These are phyloP conservation scores for Aethionema arabicum DNA, from an alignment of 345 rosid genomes.

Conservation along the genomic window DNA sequence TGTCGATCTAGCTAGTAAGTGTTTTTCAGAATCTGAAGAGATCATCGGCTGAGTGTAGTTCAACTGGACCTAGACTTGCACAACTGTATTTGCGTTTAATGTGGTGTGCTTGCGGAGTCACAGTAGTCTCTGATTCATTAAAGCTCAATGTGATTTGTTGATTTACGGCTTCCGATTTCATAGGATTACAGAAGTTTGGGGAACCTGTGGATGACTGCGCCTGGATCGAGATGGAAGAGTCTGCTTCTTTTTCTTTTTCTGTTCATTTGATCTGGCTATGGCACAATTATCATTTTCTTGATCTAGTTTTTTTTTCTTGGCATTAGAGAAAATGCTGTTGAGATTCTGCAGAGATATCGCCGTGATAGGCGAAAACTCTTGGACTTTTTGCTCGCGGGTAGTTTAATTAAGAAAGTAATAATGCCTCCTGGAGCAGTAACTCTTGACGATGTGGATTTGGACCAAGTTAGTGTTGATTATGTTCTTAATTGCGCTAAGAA, in stretches of 20 bases:
- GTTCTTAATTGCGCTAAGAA: constrained; percentile 84
- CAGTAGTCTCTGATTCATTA: constrained; percentile 15
- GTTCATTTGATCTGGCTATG: not conserved
- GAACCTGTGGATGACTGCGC: constrained; percentile 6
- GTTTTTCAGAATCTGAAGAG: constrained; percentile 4
- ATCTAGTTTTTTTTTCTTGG: not conserved
- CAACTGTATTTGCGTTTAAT: constrained; percentile 11
- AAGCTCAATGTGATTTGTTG: constrained; percentile 3
- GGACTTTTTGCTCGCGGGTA: constrained; percentile 81
- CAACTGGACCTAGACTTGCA: not conserved
- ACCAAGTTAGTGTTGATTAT: constrained; percentile 96
- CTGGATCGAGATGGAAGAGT: constrained; percentile 42
- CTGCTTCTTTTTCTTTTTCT: not conserved
- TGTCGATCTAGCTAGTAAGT: constrained; percentile 30
- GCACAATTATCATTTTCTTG: constrained; percentile 8
- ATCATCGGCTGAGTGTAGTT: constrained; percentile 19
- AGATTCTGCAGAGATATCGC: constrained; percentile 81
- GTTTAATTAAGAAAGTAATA: constrained; percentile 83
- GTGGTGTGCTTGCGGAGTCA: not conserved
- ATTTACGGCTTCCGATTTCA: constrained; percentile 13
- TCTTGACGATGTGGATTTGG: constrained; percentile 94
- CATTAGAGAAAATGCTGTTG: constrained; percentile 67
- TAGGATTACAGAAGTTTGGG: constrained; percentile 19
- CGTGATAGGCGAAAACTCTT: constrained; percentile 82
- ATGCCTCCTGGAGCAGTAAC: constrained; percentile 99